These are phyloP conservation scores for Funneliformis caledonium DNA, from an alignment of 371 early-diverging fungal genomes.

Conservation along the genomic window DNA sequence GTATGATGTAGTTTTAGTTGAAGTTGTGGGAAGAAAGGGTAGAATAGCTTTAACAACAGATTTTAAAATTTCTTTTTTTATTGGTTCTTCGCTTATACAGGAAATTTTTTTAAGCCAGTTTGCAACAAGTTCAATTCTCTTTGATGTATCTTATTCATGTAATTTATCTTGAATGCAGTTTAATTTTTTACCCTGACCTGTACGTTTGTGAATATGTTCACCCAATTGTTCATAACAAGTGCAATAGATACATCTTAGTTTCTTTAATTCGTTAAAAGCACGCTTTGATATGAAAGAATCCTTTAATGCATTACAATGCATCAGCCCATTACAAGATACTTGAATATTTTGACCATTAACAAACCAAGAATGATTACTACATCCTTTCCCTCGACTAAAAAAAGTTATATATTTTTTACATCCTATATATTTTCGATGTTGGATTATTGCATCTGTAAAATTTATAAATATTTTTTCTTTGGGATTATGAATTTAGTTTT, in stretches of 20 bases:
- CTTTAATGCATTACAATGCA: constrained; percentile 3
- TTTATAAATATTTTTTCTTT: background rate
- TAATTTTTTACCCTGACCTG: no score
- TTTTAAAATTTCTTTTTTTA: background rate
- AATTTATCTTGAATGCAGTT: background rate
- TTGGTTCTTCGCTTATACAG: background rate
- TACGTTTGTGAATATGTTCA: background rate
- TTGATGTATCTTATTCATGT: background rate
- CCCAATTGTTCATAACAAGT: background rate
- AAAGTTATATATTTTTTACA: no score
- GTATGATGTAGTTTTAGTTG: background rate
- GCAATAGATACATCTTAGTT: no score
- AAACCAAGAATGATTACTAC: background rate
- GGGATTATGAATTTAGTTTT: no score
- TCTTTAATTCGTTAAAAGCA: no score
- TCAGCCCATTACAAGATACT: constrained; percentile 5
- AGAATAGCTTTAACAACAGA: background rate
- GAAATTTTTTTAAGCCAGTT: no score
- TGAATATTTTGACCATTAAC: constrained; percentile 12
- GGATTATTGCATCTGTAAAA: background rate
- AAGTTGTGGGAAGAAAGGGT: background rate
- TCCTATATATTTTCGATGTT: no score
- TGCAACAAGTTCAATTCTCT: no score
- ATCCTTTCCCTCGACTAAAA: background rate
- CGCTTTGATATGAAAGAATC: no score